Evolutionary conservation across 2,329 filamentous ascomycete genomes (phyloP), one percentile per base, ranked within the genome.

Genomic region (Pyricularia pennisetigena): DNA sequence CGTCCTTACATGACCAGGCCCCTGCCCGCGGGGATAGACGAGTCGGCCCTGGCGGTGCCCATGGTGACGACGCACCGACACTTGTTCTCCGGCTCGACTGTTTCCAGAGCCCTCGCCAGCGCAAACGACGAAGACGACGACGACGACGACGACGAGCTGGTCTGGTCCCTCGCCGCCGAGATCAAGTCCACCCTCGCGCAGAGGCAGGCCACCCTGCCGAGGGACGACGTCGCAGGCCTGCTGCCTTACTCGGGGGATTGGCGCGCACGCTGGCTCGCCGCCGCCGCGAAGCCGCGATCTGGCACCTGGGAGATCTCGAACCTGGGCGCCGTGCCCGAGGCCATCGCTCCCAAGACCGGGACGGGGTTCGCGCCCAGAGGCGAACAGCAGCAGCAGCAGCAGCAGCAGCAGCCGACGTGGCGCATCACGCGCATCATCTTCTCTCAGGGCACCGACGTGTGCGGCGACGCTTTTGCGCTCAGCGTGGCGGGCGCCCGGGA

Each of bases 261-360:
- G 75, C 73, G 75, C 57, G 71, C 72, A 1, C 81, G 78, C 69
- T 82, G 81, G 71, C 69, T 26, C 24, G 59, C 59, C 16, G n/a
- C n/a, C 2, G 72, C 85, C 20, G 83, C 83, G 0, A 74, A 76
- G 67, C 71, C 75, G 14, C 79, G 83, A 10, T 73, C 76, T 2
- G 71, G 72, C 3, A 81, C 82, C 0, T 87, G 83, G 80, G 81
- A 83, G 70, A 72, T 87, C 4, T 86, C 82, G 69, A 88, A 87
- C 71, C 69, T 86, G 5, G 85, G 85, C 0, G 76, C 76, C 16
- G 72, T 83, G 41, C 41, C 41, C 1, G 16, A 20, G 41, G 16
- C 41, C 16, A 49, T 49, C 5, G 41, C 2, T 16, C 7, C 16
- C 3, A 32, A 6, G 35, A 14, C 10, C n/a, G 68, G 26, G 23